Evolutionary conservation across 129 eudicot genomes (phyloP).

Genomic region (Artemisia argyi): DNA sequence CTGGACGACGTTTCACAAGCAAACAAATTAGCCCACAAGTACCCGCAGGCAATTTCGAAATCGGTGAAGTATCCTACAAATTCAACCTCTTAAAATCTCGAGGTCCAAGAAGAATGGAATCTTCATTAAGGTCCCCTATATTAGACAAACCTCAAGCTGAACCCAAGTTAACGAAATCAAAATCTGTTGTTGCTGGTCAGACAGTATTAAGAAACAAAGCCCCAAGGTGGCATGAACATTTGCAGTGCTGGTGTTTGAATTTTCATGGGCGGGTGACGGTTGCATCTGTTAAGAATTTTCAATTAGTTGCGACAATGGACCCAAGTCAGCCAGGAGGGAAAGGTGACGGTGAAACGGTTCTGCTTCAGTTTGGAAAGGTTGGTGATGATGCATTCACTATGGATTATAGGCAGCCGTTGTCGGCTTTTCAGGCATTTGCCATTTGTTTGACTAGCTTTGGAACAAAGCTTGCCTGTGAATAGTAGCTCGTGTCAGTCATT

Average conservation of each 20-base stretch:
- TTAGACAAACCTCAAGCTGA: slow-evolving; percentile 22
- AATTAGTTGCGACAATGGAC: slow-evolving; percentile 76
- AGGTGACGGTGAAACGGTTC: slow-evolving; percentile 87
- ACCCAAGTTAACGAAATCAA: slow-evolving; percentile 31
- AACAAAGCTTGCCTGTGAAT: slow-evolving; percentile 95
- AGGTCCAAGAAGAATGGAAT: slow-evolving; percentile 96
- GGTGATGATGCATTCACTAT: slow-evolving; percentile 84
- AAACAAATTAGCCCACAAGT: slow-evolving; percentile 95
- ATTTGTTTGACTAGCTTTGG: slow-evolving; percentile 94
- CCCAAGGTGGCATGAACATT: slow-evolving; percentile 97
- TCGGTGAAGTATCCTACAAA: slow-evolving; percentile 85
- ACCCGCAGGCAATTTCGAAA: slow-evolving; percentile 81
- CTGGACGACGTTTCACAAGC: slow-evolving; percentile 74
- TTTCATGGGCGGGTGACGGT: slow-evolving; percentile 96
- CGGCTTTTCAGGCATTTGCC: slow-evolving; percentile 96
- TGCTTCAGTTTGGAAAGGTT: slow-evolving; percentile 95
- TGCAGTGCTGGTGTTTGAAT: slow-evolving; percentile 98
- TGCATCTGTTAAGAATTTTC: slow-evolving; percentile 96
- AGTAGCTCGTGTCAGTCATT: neutral
- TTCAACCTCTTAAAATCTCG: slow-evolving; percentile 90
- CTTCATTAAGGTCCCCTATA: slow-evolving; percentile 46
- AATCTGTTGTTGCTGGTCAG: slow-evolving; percentile 19
- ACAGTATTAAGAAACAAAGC: slow-evolving; percentile 79
- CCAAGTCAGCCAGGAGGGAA: slow-evolving; percentile 84
- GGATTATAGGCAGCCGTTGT: slow-evolving; percentile 91